Base-by-base conservation (phyloP, 1,284 basidiomycete genomes). In the Ceratobasidium sp. region DNA sequence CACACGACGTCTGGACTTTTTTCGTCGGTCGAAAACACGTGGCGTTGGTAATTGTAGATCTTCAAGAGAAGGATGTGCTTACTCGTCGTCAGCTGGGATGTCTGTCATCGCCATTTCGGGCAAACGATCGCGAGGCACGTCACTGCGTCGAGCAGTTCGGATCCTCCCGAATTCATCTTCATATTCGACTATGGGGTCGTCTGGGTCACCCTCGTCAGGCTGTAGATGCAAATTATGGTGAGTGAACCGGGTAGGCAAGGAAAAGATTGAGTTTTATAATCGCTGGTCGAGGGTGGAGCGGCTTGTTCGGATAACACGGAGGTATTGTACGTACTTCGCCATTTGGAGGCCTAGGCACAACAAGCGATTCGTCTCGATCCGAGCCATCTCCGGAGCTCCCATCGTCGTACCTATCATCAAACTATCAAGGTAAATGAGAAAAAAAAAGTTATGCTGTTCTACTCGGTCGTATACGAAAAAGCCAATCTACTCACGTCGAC, bases 81-180 rank as follows among this genome's bases (percentile, higher is more conserved):
- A 89, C 87, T 87, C 86, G 74, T 88, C 88, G 74, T 86, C 84
- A 10, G 72, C 72, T 3, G 77, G 75, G 28, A 86, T 84, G 21
- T 81, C 81, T 34, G 79, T 76, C 36, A 73, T 75, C 30, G 79
- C 76, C 50, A 78, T 76, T 48, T 84, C 52, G 80, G 50, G 77
- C 1, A 91, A 80, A 60, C 91, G 81, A 34, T 65, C 62, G 46
- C 91, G 84, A 32, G 94, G 94, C 0, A 96, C 85, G 76, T 94
- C 90, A 16, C 92, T 93, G n/a, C 85, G 84, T 52, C 83, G 85
- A 18, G 86, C 86, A 1, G 85, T 90, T 65, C 92, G 84, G 26
- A 88, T 79, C 21, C 94, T 87, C 21, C 94, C 94, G 78, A 93
- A 93, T 77, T 96, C 94, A 76, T 96, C 94, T 76, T 89, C 86